Evolutionary conservation across 106 monocot species (phyloP), one percentile per base, ranked within the genome.

Genomic region (Dendrobium huoshanense): DNA sequence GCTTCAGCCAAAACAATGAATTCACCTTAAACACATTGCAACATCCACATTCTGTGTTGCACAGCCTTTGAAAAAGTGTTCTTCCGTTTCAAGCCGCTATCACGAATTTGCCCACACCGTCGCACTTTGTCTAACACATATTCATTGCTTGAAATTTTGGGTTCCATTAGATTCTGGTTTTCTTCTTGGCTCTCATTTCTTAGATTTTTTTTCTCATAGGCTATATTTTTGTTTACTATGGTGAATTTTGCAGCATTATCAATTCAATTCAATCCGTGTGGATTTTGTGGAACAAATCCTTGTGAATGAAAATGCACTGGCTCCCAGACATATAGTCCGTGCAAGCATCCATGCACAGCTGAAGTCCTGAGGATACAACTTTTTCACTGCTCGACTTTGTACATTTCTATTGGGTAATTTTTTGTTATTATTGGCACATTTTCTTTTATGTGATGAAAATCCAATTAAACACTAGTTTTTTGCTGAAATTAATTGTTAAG

Each of bases 251-350:
- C 92, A 96, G 96, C 86, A 75, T 40, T 92, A 94, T 82, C 81
- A 88, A 75, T 94, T 96, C 88, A 92, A 85, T 82, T 87, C 87
- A 42, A 84, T 96, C 72, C 92, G 96, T 15, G 94, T 96, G 78
- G 96, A 96, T 77, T 94, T 96, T 77, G 84, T 77, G 78, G 89
- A 93, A 76, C 96, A 96, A 87, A 90, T 96, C 85, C 89, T 92
- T 82, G 85, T 96, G 65, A 96, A 96, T 74, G 96, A 88, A 55
- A 96, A 85, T 77, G 45, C 84, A 51, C 94, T 94, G 47, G 55
- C 90, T 58, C 78, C 85, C 17, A 88, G 83, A 55, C 90, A 92
- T 67, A 76, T 61, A 0, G 77, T 87, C 37, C 85, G 86, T 49
- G 85, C 96, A 68, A 81, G 76, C 74, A 88, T 96, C 67, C 77